Evolutionary conservation across 75 land plant species (phyloP).

Genomic region (Sequoiadendron giganteum): DNA sequence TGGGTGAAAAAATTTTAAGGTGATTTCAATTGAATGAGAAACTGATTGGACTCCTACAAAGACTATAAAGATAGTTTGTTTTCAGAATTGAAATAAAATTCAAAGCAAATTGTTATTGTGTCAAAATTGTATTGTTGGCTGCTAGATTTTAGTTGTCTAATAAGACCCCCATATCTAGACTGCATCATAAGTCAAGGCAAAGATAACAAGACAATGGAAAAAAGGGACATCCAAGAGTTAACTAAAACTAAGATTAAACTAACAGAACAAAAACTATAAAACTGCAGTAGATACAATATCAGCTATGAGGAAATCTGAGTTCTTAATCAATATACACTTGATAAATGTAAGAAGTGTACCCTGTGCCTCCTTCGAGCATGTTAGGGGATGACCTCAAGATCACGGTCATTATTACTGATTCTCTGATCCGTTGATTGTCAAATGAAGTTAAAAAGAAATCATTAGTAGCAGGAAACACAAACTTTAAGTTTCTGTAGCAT

Average conservation of each 20-base stretch:
- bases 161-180: too few species aligned
- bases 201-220: neutral
- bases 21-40: too few species aligned
- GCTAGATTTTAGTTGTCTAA: too few species aligned
- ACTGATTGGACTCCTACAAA: too few species aligned
- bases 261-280: too few species aligned
- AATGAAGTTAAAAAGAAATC: neutral
- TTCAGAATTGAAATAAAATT: too few species aligned
- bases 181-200: neutral
- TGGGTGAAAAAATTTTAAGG: too few species aligned
- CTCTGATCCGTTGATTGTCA: neutral
- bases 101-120: too few species aligned
- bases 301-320: neutral
- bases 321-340: neutral
- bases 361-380: conserved; percentile 90
- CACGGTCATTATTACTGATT: conserved; percentile 15
- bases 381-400: conserved; percentile 59
- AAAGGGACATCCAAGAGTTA: neutral
- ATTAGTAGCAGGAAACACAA: neutral
- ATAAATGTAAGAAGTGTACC: conserved; percentile 32
- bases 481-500: neutral
- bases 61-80: too few species aligned
- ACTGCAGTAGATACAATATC: neutral
- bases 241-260: neutral
- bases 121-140: too few species aligned